Evolutionary conservation across 169 alveolate species (phyloP).

Genomic region (Cryptosporidium baileyi): DNA sequence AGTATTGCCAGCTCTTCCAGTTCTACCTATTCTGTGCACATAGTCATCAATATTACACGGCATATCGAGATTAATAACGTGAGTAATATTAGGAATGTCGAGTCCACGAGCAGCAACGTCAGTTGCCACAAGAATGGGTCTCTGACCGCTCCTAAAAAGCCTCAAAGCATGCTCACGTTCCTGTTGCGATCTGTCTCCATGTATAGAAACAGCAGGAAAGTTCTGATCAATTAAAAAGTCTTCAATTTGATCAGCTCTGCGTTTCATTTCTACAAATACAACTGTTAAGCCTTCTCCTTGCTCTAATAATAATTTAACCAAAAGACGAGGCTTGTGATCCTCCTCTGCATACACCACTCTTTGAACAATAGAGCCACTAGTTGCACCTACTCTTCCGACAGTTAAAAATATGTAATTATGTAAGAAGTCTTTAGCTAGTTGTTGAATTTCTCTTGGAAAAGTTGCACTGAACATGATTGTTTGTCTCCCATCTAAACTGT

Average conservation of each 20-base stretch:
- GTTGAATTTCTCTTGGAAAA: constrained; percentile 90
- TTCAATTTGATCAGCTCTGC: constrained; percentile 88
- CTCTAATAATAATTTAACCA: constrained; percentile 82
- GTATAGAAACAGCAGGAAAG: constrained; percentile 88
- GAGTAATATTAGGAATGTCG: constrained; percentile 94
- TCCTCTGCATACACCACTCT: constrained; percentile 86
- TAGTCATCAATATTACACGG: constrained; percentile 94
- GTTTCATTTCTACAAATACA: constrained; percentile 87
- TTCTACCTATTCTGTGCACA: constrained; percentile 96
- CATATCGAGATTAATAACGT: constrained; percentile 93
- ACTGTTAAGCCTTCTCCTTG: constrained; percentile 78
- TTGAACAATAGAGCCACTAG: constrained; percentile 92
- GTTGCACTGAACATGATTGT: constrained; percentile 94
- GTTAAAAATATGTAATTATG: constrained; percentile 85
- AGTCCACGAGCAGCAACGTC: constrained; percentile 99
- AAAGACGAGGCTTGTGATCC: constrained; percentile 83
- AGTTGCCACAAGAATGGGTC: constrained; percentile 95
- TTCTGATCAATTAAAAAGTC: constrained; percentile 80
- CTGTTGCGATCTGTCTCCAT: constrained; percentile 94
- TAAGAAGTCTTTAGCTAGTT: constrained; percentile 88
- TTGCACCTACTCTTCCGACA: constrained; percentile 92
- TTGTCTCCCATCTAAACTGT: constrained; percentile 81
- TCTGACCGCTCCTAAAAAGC: constrained; percentile 88
- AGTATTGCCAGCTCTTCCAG: constrained; percentile 98
- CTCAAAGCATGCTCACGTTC: constrained; percentile 92